phyloP scores from a whole-genome alignment of 192 early-diverging fungal species.

The Coemansia sp. region DNA sequence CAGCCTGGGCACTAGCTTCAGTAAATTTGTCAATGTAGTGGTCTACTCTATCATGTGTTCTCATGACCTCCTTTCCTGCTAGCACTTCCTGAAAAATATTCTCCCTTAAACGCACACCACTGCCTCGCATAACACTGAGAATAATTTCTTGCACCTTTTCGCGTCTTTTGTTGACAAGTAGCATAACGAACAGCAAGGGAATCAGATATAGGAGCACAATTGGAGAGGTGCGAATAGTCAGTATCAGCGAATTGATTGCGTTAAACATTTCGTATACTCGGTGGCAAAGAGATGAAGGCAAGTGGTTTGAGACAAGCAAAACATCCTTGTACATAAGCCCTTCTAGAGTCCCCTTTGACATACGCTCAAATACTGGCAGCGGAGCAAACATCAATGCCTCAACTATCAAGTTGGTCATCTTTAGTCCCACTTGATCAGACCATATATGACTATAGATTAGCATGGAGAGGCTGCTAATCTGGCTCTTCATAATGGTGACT shows the following conservation, averaged over 20 bases:
- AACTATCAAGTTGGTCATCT: conserved; percentile 7
- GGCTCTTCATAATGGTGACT: not conserved
- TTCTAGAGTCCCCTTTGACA: conserved; percentile 8
- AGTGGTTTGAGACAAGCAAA: not conserved
- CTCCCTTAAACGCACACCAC: not conserved
- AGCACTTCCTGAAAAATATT: not conserved
- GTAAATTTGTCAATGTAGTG: not conserved
- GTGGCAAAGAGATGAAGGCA: not conserved
- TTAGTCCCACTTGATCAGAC: not conserved
- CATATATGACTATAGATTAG: conserved; percentile 12
- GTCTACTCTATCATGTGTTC: not conserved
- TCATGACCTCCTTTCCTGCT: conserved; percentile 5
- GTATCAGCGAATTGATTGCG: conserved; percentile 11
- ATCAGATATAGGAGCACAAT: not conserved
- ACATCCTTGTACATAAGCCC: conserved; percentile 3
- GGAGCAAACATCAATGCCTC: conserved; percentile 1
- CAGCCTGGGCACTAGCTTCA: not conserved
- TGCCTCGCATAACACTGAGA: not conserved
- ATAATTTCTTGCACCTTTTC: not conserved
- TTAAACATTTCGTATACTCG: not conserved
- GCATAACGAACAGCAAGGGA: not conserved
- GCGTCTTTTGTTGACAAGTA: not conserved
- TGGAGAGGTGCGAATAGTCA: not conserved
- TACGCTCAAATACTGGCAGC: conserved; percentile 17
- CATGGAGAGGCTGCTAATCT: not conserved